Evolutionary conservation across 306 rosid species (phyloP).

Genomic region (Ceratonia siliqua): DNA sequence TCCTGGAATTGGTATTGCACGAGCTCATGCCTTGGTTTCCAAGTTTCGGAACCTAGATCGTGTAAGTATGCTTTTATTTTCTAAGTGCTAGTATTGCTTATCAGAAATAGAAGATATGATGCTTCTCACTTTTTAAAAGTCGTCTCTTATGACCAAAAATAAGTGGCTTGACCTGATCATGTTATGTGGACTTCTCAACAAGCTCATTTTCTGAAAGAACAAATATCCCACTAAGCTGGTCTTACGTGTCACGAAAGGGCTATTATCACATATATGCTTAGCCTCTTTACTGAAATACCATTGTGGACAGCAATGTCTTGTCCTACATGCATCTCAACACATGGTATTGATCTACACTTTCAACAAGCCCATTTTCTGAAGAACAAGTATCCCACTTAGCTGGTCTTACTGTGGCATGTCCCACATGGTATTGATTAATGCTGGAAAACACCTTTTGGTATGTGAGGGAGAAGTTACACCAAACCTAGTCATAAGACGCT

Average conservation of each 20-base stretch:
- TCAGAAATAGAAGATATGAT: conserved; percentile 8
- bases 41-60: conserved; percentile 81
- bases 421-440: too few relatives aligned
- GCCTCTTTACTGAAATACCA: too few relatives aligned
- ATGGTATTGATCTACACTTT: too few relatives aligned
- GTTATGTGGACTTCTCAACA: neutral
- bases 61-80: conserved; percentile 55
- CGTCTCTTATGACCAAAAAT: neutral
- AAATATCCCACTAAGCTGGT: too few relatives aligned
- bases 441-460: neutral
- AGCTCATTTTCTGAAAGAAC: too few relatives aligned
- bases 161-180: neutral
- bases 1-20: conserved; percentile 89
- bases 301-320: too few relatives aligned
- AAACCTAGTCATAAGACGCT: neutral
- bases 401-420: neutral
- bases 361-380: neutral
- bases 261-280: too few relatives aligned
- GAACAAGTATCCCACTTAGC: too few relatives aligned
- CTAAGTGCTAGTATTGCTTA: neutral
- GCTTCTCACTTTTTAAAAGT: neutral
- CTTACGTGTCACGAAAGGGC: too few relatives aligned
- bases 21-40: conserved; percentile 81
- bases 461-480: neutral
- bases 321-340: too few relatives aligned